Evolutionary conservation across 2,329 filamentous ascomycete species (phyloP).

Genomic region (Fusarium mangiferae): DNA sequence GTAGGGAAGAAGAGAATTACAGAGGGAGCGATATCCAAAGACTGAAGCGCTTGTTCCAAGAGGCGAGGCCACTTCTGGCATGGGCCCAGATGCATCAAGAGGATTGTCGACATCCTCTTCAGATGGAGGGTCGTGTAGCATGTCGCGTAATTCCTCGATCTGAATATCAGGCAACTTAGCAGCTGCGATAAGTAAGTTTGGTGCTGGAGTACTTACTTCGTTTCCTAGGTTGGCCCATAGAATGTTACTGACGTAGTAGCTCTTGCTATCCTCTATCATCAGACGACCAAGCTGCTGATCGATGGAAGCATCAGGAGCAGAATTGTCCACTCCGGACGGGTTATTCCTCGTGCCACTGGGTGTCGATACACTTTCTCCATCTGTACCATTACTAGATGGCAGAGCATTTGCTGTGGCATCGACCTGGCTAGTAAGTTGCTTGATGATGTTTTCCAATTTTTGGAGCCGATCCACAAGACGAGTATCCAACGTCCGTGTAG

Average conservation of each 20-base stretch:
- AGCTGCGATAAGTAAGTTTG: too few relatives aligned
- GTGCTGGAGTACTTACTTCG: too few relatives aligned
- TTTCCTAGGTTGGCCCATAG: background rate
- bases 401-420: background rate
- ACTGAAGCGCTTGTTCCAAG: background rate
- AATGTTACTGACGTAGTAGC: conserved; percentile 5
- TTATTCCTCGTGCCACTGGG: accelerated
- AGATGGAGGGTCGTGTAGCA: background rate
- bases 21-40: background rate
- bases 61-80: background rate
- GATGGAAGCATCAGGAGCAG: background rate
- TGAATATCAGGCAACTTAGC: too few relatives aligned
- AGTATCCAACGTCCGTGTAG: background rate
- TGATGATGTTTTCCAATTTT: background rate
- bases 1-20: accelerated
- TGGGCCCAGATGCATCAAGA: background rate
- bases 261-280: background rate
- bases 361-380: accelerated
- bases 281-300: background rate
- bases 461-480: background rate
- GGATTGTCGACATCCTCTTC: background rate
- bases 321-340: too few relatives aligned
- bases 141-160: background rate
- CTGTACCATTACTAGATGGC: accelerated
- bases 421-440: background rate